Evolutionary conservation across 2,329 filamentous ascomycete species (phyloP).

Genomic region (Zasmidium angulare): DNA sequence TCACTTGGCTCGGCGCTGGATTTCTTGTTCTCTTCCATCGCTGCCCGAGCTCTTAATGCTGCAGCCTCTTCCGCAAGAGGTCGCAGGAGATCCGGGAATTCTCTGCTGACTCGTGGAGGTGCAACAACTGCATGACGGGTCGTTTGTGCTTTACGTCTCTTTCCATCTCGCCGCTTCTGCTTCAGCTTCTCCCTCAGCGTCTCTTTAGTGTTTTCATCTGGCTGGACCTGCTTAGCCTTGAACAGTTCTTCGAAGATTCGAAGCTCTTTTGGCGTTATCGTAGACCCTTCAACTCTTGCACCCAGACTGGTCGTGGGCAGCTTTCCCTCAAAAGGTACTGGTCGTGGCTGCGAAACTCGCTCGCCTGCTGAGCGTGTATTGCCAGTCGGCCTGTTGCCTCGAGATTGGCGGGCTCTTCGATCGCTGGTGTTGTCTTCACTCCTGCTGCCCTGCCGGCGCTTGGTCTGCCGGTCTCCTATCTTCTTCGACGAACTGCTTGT

Average conservation of each 20-base stretch:
- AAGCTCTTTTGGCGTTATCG: slow-evolving; percentile 23
- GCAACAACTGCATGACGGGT: neutral
- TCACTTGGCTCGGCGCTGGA: neutral
- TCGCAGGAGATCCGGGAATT: slow-evolving; percentile 21
- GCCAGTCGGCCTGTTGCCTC: too few species aligned
- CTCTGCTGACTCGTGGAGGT: neutral
- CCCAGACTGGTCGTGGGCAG: slow-evolving; percentile 5
- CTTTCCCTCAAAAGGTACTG: slow-evolving; percentile 20
- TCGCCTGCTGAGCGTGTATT: neutral
- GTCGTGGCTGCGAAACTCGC: neutral
- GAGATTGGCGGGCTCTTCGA: neutral
- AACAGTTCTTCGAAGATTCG: slow-evolving; percentile 22
- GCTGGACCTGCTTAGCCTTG: neutral
- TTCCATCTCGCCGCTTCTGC: too few species aligned
- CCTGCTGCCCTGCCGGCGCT: neutral
- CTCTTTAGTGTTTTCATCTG: neutral
- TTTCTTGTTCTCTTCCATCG: neutral
- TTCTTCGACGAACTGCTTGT: too few species aligned
- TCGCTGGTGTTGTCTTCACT: neutral
- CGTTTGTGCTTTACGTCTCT: neutral
- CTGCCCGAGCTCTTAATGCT: slow-evolving; percentile 8
- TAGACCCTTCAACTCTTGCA: slow-evolving; percentile 12
- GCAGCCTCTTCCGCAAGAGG: slow-evolving; percentile 23
- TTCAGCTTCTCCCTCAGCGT: slow-evolving; percentile 1
- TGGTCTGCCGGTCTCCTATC: too few species aligned